These are phyloP conservation scores for Aspergillus fructus DNA, from an alignment of 2,329 filamentous ascomycete genomes.

Conservation along the genomic window DNA sequence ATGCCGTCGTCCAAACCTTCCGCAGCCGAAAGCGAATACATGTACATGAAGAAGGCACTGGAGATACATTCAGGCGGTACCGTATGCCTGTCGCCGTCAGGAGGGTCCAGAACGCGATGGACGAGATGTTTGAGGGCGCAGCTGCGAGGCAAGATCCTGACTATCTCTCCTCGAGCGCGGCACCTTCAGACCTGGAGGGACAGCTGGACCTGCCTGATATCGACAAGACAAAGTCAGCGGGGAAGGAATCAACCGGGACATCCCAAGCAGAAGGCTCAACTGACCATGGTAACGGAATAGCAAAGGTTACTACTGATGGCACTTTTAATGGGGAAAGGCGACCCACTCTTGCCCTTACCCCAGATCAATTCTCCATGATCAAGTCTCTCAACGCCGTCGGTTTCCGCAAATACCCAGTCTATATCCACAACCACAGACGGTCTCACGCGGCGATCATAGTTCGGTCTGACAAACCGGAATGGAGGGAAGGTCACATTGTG, in stretches of 20 bases:
- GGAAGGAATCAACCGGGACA: neutral
- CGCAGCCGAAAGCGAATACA: constrained; percentile 72
- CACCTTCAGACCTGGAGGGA: constrained; percentile 16
- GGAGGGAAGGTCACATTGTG: constrained; percentile 75
- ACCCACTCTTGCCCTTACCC: constrained; percentile 74
- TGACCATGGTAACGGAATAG: neutral
- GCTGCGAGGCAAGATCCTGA: constrained; percentile 68
- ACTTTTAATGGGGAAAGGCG: constrained; percentile 29
- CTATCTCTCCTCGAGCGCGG: constrained; percentile 62
- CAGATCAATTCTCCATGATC: constrained; percentile 83
- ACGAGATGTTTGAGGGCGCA: constrained; percentile 73
- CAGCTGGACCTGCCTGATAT: neutral
- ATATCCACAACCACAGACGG: constrained; percentile 65
- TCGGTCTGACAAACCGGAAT: constrained; percentile 64
- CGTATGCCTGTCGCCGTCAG: constrained; percentile 74
- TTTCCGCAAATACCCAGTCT: constrained; percentile 57
- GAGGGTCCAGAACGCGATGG: constrained; percentile 72
- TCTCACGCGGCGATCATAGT: constrained; percentile 90
- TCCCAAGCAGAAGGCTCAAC: neutral
- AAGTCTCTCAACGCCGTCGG: constrained; percentile 66
- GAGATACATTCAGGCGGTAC: constrained; percentile 68
- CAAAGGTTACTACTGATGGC: neutral
- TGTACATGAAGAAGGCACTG: constrained; percentile 70
- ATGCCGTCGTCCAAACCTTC: constrained; percentile 73
- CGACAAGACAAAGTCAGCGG: neutral